Evolutionary conservation across 2,329 filamentous ascomycete genomes (phyloP).

Genomic region (Dissoconium aciculare): DNA sequence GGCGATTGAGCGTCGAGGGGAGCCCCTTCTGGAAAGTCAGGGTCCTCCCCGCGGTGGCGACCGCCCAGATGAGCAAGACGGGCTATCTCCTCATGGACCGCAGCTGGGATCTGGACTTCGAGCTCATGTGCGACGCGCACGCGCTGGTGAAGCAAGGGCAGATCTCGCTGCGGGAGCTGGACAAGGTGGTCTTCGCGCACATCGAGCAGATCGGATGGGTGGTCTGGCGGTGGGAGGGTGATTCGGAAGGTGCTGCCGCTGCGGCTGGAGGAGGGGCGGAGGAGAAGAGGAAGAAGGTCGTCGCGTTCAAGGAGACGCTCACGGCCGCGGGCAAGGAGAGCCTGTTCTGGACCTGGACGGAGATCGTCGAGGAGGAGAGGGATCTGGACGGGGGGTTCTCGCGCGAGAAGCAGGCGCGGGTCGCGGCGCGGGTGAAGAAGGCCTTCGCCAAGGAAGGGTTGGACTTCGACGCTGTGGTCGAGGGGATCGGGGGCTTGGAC

Average conservation of each 20-base stretch:
- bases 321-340: slow-evolving; percentile 67
- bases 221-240: slow-evolving; percentile 27
- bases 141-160: slow-evolving; percentile 49
- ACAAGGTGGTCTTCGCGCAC: slow-evolving; percentile 54
- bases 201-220: slow-evolving; percentile 53
- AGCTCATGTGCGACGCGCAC: slow-evolving; percentile 61
- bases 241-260: slow-evolving; percentile 25
- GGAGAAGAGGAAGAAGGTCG: slow-evolving; percentile 55
- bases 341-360: slow-evolving; percentile 83
- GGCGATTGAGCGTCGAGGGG: slow-evolving; percentile 40
- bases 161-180: slow-evolving; percentile 49
- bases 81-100: slow-evolving; percentile 75
- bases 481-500: slow-evolving; percentile 49
- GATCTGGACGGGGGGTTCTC: slow-evolving; percentile 66
- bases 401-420: slow-evolving; percentile 53
- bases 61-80: slow-evolving; percentile 59
- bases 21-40: slow-evolving; percentile 43
- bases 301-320: slow-evolving; percentile 65
- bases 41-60: slow-evolving; percentile 54
- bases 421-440: slow-evolving; percentile 58
- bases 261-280: slow-evolving; percentile 42
- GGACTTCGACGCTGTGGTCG: slow-evolving; percentile 72
- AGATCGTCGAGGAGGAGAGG: slow-evolving; percentile 79
- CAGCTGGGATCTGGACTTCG: slow-evolving; percentile 80
- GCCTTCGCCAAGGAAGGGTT: slow-evolving; percentile 61